Evolutionary conservation across 331 rosid genomes (phyloP).

Genomic region (Malus hybrid): DNA sequence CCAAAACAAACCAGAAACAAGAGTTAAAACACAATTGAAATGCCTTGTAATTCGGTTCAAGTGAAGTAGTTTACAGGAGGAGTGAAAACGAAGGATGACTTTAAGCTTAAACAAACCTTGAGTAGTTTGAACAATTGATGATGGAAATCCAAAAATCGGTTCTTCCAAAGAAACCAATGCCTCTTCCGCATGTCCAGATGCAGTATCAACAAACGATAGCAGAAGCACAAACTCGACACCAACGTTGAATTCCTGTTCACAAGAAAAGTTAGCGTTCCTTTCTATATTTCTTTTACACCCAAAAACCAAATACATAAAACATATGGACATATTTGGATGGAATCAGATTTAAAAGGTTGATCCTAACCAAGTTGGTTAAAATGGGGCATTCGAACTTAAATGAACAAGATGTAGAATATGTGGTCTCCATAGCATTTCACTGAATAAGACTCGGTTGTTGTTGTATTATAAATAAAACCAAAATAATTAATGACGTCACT

Average conservation of each 20-base stretch:
- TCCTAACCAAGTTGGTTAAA: background rate
- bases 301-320: background rate
- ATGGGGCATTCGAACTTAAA: background rate
- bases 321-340: background rate
- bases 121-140: slow-evolving; percentile 76
- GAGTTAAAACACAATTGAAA: background rate
- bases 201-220: slow-evolving; percentile 45
- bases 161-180: slow-evolving; percentile 55
- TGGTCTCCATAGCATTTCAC: background rate
- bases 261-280: slow-evolving; percentile 2
- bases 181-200: slow-evolving; percentile 29
- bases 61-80: background rate
- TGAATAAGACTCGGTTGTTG: background rate
- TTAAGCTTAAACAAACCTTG: slow-evolving; percentile 42
- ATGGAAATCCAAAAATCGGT: slow-evolving; percentile 47
- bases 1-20: background rate
- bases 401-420: background rate
- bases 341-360: background rate
- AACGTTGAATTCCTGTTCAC: slow-evolving; percentile 66
- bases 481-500: background rate
- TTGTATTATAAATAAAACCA: background rate
- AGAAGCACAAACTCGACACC: slow-evolving; percentile 81
- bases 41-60: background rate
- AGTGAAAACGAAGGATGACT: background rate
- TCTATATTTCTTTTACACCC: background rate